These are phyloP conservation scores for Picochlorum sp. DNA, from an alignment of 139 green algal genomes.

Conservation along the genomic window DNA sequence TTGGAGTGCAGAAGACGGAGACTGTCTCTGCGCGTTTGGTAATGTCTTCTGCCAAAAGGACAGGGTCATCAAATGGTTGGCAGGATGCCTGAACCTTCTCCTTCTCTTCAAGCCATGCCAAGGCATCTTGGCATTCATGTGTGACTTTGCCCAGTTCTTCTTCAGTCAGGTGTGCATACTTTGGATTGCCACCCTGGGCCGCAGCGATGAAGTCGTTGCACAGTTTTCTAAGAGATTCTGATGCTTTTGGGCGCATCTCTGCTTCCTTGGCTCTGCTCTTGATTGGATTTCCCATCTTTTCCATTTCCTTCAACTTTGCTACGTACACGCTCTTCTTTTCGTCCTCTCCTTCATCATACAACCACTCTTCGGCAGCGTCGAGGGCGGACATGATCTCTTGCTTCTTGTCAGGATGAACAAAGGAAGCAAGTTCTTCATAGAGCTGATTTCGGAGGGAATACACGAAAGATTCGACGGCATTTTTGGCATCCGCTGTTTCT, in stretches of 20 bases:
- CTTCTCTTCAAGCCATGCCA: constrained; percentile 82
- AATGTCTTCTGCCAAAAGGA: constrained; percentile 74
- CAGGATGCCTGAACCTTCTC: constrained; percentile 39
- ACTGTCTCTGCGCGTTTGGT: constrained; percentile 83
- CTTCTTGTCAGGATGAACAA: constrained; percentile 54
- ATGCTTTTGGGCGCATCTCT: constrained; percentile 17
- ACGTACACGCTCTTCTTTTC: constrained; percentile 83
- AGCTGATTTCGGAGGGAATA: constrained; percentile 81
- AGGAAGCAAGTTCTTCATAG: constrained; percentile 46
- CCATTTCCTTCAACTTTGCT: constrained; percentile 82
- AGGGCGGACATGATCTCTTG: constrained; percentile 55
- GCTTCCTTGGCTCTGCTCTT: constrained; percentile 42
- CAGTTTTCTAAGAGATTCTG: constrained; percentile 13
- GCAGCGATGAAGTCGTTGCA: constrained; percentile 46
- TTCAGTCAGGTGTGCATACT: constrained; percentile 71
- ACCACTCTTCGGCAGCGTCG: constrained; percentile 78
- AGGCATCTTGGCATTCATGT: constrained; percentile 63
- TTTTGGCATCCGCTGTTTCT: constrained; percentile 94
- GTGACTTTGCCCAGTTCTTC: constrained; percentile 68
- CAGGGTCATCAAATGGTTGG: constrained; percentile 54
- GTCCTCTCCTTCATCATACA: constrained; percentile 98
- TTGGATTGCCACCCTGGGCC: constrained; percentile 33
- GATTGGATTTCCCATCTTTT: constrained; percentile 57
- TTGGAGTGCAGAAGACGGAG: constrained; percentile 64
- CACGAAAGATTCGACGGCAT: constrained; percentile 92